These are phyloP conservation scores for Coemansia sp. DNA, from an alignment of 371 early-diverging fungal genomes.

Conservation along the genomic window DNA sequence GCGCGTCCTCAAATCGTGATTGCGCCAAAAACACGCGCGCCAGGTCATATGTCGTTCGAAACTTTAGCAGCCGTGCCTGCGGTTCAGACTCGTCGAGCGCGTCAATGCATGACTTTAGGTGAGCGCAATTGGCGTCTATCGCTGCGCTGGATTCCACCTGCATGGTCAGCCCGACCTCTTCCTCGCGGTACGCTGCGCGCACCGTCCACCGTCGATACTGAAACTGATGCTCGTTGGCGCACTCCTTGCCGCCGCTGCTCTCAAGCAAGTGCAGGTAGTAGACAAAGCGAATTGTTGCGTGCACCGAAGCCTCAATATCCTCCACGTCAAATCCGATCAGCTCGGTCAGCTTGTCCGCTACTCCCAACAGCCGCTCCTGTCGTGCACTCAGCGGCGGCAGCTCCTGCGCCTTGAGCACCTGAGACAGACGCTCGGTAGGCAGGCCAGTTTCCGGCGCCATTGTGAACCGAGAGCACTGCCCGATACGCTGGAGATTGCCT, in stretches of 20 bases:
- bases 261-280: constrained; percentile 31
- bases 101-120: no score
- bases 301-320: constrained; percentile 26
- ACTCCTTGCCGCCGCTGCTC: not conserved
- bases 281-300: constrained; percentile 29
- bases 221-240: constrained; percentile 1
- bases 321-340: constrained; percentile 25
- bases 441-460: constrained; percentile 12
- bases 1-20: constrained; percentile 9
- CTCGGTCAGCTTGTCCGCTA: constrained; percentile 9
- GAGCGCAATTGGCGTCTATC: no score
- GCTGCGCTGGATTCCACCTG: constrained; percentile 5
- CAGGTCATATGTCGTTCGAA: constrained; percentile 23
- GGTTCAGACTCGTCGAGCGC: not conserved
- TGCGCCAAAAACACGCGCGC: constrained; percentile 29
- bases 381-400: constrained; percentile 14
- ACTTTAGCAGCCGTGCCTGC: not conserved
- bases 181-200: constrained; percentile 41
- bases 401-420: constrained; percentile 8
- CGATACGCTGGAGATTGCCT: not conserved
- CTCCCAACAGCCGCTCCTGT: constrained; percentile 23
- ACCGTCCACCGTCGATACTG: constrained; percentile 31
- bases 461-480: constrained; percentile 34
- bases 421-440: constrained; percentile 7
- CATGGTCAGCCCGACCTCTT: constrained; percentile 19